These are phyloP conservation scores for Fonsecaea nubica DNA, from an alignment of 2,329 filamentous ascomycete species.

Conservation along the genomic window DNA sequence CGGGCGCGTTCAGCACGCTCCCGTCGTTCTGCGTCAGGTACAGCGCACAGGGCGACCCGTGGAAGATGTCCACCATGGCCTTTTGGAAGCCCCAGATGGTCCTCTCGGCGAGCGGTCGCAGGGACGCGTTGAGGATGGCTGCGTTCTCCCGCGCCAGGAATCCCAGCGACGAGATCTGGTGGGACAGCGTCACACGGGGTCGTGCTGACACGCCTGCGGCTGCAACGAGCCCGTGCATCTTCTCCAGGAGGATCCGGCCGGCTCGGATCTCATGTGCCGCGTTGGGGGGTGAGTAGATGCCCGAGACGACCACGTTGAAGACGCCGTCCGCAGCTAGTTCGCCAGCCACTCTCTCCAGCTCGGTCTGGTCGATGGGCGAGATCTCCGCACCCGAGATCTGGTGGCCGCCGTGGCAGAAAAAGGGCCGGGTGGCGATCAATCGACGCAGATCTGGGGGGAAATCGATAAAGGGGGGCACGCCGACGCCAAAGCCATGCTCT, in stretches of 20 bases:
- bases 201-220: slow-evolving; percentile 41
- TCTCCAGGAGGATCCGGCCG: slow-evolving; percentile 46
- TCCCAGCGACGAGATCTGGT: slow-evolving; percentile 51
- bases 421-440: slow-evolving; percentile 17
- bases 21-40: slow-evolving; percentile 63
- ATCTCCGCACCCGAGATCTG: slow-evolving; percentile 31
- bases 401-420: slow-evolving; percentile 29
- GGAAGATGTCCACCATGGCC: slow-evolving; percentile 29
- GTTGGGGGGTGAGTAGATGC: slow-evolving; percentile 57
- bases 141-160: slow-evolving; percentile 68
- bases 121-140: slow-evolving; percentile 66
- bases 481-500: slow-evolving; percentile 29
- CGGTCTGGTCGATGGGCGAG: slow-evolving; percentile 23
- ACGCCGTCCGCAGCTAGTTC: slow-evolving; percentile 48
- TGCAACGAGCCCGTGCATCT: slow-evolving; percentile 47
- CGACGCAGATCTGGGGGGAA: slow-evolving; percentile 53
- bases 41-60: slow-evolving; percentile 49
- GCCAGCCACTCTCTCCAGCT: slow-evolving; percentile 20
- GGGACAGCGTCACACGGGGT: slow-evolving; percentile 52
- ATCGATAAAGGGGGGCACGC: slow-evolving; percentile 56
- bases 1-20: slow-evolving; percentile 55
- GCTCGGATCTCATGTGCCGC: slow-evolving; percentile 43
- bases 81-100: slow-evolving; percentile 29
- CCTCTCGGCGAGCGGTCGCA: slow-evolving; percentile 25
- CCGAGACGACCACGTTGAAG: slow-evolving; percentile 51